Evolutionary conservation across 768 basidiomycete species (phyloP).

Genomic region (Russula emetica): DNA sequence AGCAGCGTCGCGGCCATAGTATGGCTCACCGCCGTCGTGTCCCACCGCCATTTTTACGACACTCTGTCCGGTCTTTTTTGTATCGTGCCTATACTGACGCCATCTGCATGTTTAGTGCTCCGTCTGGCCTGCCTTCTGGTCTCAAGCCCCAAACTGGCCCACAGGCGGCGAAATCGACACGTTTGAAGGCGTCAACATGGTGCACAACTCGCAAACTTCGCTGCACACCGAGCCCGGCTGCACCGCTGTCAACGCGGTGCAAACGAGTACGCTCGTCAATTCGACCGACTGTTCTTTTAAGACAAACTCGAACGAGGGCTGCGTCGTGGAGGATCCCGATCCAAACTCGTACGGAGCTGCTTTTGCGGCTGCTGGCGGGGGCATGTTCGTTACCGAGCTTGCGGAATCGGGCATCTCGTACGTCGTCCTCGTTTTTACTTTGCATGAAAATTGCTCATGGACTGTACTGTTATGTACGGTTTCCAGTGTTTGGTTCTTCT

Average conservation of each 20-base stretch:
- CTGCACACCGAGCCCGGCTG: slow-evolving; percentile 67
- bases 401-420: slow-evolving; percentile 62
- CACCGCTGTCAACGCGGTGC: slow-evolving; percentile 44
- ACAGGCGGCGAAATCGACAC: slow-evolving; percentile 63
- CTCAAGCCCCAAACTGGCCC: slow-evolving; percentile 57
- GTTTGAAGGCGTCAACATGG: slow-evolving; percentile 75
- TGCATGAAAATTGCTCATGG: background rate
- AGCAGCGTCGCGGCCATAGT: background rate
- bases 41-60: background rate
- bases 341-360: slow-evolving; percentile 57
- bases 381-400: slow-evolving; percentile 72
- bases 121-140: slow-evolving; percentile 66
- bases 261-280: slow-evolving; percentile 49
- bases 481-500: slow-evolving; percentile 60
- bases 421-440: slow-evolving; percentile 28
- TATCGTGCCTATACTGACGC: background rate
- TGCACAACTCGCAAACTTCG: slow-evolving; percentile 62
- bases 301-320: slow-evolving; percentile 59
- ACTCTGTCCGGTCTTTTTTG: background rate
- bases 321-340: slow-evolving; percentile 53
- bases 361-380: slow-evolving; percentile 65
- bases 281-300: slow-evolving; percentile 57
- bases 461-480: background rate
- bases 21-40: background rate
- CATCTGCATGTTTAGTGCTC: slow-evolving; percentile 47